phyloP scores from a whole-genome alignment of 176 grass and related monocot species.

The Ensete ventricosum region DNA sequence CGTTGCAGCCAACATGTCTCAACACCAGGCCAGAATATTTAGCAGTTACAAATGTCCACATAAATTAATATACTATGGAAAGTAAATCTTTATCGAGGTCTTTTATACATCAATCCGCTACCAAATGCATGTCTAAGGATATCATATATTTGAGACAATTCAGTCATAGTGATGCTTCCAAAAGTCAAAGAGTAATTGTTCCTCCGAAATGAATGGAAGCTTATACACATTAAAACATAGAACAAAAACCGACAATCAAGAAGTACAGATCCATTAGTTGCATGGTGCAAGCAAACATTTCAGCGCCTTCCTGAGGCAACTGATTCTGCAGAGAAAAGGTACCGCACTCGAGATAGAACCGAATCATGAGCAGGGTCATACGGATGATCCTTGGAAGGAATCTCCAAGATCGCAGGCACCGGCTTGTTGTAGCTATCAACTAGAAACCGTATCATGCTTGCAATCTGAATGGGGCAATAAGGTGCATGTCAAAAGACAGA shows the following conservation, averaged over 20 bases:
- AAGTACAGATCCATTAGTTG: not conserved
- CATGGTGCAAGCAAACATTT: not conserved
- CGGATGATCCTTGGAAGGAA: slow-evolving; percentile 88
- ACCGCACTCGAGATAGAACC: slow-evolving; percentile 63
- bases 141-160: not conserved
- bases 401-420: slow-evolving; percentile 76
- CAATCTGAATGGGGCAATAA: slow-evolving; percentile 33
- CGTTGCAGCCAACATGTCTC: too few species aligned
- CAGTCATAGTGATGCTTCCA: not conserved
- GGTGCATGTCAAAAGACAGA: not conserved
- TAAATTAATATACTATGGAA: not conserved
- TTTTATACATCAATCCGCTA: not conserved
- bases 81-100: not conserved
- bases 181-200: not conserved
- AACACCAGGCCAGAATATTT: too few species aligned
- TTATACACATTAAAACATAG: not conserved
- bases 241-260: not conserved
- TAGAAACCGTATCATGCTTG: slow-evolving; percentile 78
- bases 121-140: not conserved
- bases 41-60: not conserved
- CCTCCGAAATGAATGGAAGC: not conserved
- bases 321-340: slow-evolving; percentile 74
- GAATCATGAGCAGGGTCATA: slow-evolving; percentile 75
- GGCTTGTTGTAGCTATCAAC: slow-evolving; percentile 86
- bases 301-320: slow-evolving; percentile 65